phyloP scores from a whole-genome alignment of 169 alveolate species.

The Ichthyophthirius multifiliis region DNA sequence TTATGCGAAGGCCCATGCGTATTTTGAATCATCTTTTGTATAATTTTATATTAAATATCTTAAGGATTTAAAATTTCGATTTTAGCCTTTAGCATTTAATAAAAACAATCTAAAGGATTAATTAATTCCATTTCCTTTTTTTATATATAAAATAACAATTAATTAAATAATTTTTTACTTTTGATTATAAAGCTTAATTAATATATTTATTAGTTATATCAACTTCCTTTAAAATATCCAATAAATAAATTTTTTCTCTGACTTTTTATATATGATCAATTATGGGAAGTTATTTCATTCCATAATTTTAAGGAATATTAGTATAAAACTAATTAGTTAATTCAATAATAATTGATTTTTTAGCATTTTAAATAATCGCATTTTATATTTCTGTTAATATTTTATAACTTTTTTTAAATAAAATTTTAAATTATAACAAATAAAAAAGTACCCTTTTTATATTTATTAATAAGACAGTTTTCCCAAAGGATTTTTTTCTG shows the following conservation, averaged over 20 bases:
- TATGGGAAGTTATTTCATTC: conserved; percentile 73
- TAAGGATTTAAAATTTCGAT: background rate
- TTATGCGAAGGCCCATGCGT: conserved; percentile 46
- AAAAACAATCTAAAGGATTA: conserved; percentile 46
- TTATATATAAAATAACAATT: conserved; percentile 20
- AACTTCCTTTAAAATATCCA: conserved; percentile 61
- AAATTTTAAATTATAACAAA: background rate
- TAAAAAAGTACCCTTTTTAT: conserved; percentile 52
- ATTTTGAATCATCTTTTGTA: background rate
- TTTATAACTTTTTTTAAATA: conserved; percentile 12
- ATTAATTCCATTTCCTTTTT: conserved; percentile 14
- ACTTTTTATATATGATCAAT: conserved; percentile 68
- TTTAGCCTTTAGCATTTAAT: conserved; percentile 26
- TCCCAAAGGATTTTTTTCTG: conserved; percentile 83
- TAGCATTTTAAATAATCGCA: conserved; percentile 28
- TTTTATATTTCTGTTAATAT: conserved; percentile 62
- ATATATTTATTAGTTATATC: conserved; percentile 58
- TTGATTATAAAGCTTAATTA: conserved; percentile 21
- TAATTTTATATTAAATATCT: background rate
- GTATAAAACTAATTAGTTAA: conserved; percentile 74
- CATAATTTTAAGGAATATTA: conserved; percentile 83
- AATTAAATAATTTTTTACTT: background rate
- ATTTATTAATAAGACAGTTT: conserved; percentile 62
- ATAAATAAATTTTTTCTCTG: conserved; percentile 63
- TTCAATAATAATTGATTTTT: conserved; percentile 42